Percentiles rank a stretch among this genome's conserved stretches.
Conservation (phyloP, 345 rosid species). For the Euphorbia tirucalli region DNA sequence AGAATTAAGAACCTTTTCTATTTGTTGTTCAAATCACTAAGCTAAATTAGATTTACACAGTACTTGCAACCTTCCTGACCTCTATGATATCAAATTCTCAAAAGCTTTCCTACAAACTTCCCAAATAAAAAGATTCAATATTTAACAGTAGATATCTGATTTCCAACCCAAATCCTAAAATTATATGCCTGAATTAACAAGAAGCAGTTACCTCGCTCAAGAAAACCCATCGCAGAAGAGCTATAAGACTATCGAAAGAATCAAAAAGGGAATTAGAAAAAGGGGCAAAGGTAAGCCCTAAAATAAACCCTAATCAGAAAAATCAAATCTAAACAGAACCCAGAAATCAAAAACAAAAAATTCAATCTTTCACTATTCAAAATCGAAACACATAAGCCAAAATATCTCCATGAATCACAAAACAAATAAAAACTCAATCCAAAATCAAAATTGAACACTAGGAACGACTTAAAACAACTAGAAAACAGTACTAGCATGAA, state of each 20-base stretch:
- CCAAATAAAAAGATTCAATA: not conserved
- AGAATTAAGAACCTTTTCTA: not conserved
- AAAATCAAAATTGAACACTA: not conserved
- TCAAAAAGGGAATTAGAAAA: not conserved
- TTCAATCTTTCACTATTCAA: not conserved
- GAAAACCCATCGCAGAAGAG: not conserved
- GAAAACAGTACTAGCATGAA: too few species aligned
- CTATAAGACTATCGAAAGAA: not conserved
- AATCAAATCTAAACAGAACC: slow-evolving; percentile 5
- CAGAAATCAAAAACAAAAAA: slow-evolving; percentile 15
- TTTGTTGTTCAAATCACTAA: not conserved
- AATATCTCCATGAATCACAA: not conserved
- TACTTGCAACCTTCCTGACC: not conserved
- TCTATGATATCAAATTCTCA: not conserved
- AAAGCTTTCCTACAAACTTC: not conserved
- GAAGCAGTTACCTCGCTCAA: not conserved
- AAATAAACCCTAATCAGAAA: slow-evolving; percentile 12
- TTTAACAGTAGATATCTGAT: not conserved
- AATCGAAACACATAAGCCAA: slow-evolving; percentile 17
- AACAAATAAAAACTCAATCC: not conserved
- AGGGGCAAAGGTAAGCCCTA: not conserved
- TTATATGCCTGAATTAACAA: too few species aligned
- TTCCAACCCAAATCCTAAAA: not conserved
- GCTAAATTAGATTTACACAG: not conserved
- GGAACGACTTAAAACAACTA: not conserved